These are phyloP conservation scores for Phytophthora palmivora DNA, from an alignment of 352 stramenopile genomes.

Conservation along the genomic window DNA sequence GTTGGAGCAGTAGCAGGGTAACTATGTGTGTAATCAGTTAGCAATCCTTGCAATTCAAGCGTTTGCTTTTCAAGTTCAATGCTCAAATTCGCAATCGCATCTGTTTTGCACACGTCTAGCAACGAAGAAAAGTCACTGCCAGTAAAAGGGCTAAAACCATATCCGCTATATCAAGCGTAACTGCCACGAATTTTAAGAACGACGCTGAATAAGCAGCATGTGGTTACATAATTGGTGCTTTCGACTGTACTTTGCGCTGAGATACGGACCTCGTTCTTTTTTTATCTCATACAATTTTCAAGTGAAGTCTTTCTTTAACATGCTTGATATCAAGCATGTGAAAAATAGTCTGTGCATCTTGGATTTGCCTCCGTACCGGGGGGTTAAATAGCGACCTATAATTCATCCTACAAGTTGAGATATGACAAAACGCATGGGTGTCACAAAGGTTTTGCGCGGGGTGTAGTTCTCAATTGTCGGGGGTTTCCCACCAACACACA, in stretches of 20 bases:
- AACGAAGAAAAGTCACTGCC: not conserved
- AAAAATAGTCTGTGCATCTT: constrained; percentile 1
- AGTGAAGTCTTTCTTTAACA: constrained; percentile 1
- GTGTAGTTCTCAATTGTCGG: too few relatives aligned
- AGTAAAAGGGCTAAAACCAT: not conserved
- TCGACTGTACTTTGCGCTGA: not conserved
- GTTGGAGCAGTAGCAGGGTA: not conserved
- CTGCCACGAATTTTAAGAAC: not conserved
- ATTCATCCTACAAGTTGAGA: too few relatives aligned
- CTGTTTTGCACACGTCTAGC: not conserved
- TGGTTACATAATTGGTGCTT: not conserved
- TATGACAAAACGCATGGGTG: too few relatives aligned
- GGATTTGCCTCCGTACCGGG: not conserved
- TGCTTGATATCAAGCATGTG: constrained; percentile 12
- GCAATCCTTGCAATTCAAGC: not conserved
- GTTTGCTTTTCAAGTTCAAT: not conserved
- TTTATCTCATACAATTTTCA: constrained; percentile 1
- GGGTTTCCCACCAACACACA: too few relatives aligned
- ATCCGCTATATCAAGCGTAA: not conserved
- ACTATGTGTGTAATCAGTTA: not conserved
- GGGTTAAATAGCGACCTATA: not conserved
- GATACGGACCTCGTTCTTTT: not conserved
- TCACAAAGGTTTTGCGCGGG: too few relatives aligned
- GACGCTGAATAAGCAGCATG: not conserved
- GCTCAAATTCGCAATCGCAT: not conserved